Evolutionary conservation across 108 stramenopile species (phyloP), one percentile per base, ranked within the genome.

Genomic region (Skeletonema menzelii): DNA sequence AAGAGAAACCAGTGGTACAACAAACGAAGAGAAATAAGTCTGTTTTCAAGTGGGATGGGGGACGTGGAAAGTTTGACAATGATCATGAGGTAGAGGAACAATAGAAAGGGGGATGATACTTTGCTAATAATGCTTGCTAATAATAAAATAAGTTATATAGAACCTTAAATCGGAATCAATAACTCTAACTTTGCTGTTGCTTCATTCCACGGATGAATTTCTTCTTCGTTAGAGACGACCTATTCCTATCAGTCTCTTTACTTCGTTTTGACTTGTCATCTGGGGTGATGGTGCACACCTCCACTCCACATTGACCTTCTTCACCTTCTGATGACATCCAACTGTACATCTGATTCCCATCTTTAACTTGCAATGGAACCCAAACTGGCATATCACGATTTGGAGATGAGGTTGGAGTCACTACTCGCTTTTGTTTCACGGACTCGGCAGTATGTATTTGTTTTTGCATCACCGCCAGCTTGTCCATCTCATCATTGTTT

Each of bases 31-130:
- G 22, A 7, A 47, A 27, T 8, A 44, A 34, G 32, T 0, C 10
- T 47, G 35, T 2, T 37, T 37, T 37, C 35, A 53, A 53, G 40
- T 68, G 67, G 67, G 55, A 57, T 20, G 67, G 67, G n/a, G 67
- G 67, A 24, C 19, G 14, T 38, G 67, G 67, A 24, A 68, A 14
- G 5, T 68, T 56, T 56, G 31, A 56, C 17, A 61, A 19, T 42
- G 15, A 42, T 42, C 0, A 37, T 37, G 6, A 42, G 1, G 40
- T n/a, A 15, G 15, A n/a, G 1, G 24, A 53, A 53, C 22, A 53
- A 24, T 53, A 53, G 49, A 53, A 32, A 63, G 20, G 32, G 62
- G 62, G 32, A 34, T 4, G 19, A 24, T 2, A 12, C 6, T 8
- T 40, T 35, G 30, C n/a, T 12, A 24, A 22, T 40, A 30, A 37